These are phyloP conservation scores for Calonectria naviculata DNA, from an alignment of 2,329 filamentous ascomycete species.

Conservation along the genomic window DNA sequence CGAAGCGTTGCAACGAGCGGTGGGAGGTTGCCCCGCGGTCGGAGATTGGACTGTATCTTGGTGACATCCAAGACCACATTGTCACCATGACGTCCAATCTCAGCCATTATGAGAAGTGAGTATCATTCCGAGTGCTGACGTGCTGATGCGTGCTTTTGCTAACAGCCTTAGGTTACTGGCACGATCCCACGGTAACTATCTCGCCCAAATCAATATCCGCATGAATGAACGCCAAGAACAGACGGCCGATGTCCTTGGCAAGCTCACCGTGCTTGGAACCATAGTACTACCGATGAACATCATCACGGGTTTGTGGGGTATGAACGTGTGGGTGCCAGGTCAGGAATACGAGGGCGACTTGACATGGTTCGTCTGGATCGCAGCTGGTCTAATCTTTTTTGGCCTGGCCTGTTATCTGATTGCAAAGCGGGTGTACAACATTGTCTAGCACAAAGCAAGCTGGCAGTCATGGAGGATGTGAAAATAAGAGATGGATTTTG, in stretches of 20 bases:
- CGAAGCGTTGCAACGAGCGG: slow-evolving; percentile 97
- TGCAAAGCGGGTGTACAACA: slow-evolving; percentile 85
- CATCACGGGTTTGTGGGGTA: slow-evolving; percentile 97
- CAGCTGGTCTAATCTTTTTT: slow-evolving; percentile 81
- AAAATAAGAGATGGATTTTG: neutral
- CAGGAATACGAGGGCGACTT: slow-evolving; percentile 83
- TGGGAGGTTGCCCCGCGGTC: slow-evolving; percentile 96
- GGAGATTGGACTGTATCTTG: slow-evolving; percentile 97
- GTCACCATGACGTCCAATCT: slow-evolving; percentile 98
- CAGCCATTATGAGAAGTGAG: slow-evolving; percentile 94
- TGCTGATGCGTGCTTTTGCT: slow-evolving; percentile 2
- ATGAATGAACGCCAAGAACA: slow-evolving; percentile 99
- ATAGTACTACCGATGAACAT: slow-evolving; percentile 99
- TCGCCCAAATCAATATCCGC: slow-evolving; percentile 98
- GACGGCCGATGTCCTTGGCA: slow-evolving; percentile 93
- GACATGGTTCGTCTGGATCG: slow-evolving; percentile 80
- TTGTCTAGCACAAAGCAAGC: slow-evolving; percentile 64
- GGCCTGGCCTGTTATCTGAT: slow-evolving; percentile 83
- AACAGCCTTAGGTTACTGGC: slow-evolving; percentile 76
- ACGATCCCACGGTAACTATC: slow-evolving; percentile 93
- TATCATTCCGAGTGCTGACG: slow-evolving; percentile 25
- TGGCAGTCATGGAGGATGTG: neutral
- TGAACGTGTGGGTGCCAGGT: slow-evolving; percentile 97
- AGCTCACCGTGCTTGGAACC: slow-evolving; percentile 93
- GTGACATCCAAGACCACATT: slow-evolving; percentile 99